Percentiles rank a stretch among this genome's conserved stretches.
Conservation (phyloP, 2,329 filamentous ascomycete genomes). For the Zymoseptoria tritici region DNA sequence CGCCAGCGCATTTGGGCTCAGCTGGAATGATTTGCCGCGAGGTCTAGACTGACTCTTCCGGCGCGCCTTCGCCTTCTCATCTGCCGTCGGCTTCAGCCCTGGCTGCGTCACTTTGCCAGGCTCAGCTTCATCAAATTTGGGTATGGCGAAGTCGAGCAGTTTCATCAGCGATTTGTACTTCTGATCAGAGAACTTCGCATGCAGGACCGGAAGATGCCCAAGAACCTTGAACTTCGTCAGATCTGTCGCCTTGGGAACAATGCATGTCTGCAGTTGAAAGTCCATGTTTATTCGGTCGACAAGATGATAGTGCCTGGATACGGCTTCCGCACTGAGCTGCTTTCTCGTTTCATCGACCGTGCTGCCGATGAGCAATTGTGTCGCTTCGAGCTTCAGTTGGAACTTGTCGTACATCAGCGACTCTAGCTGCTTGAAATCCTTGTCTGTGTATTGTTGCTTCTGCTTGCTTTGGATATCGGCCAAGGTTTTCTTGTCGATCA, state of each 20-base stretch:
- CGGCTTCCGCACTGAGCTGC: conserved; percentile 59
- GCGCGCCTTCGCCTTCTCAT: conserved; percentile 22
- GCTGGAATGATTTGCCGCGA: conserved; percentile 64
- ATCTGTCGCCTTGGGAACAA: conserved; percentile 91
- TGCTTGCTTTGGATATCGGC: conserved; percentile 88
- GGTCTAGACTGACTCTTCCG: conserved; percentile 40
- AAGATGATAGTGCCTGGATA: conserved; percentile 72
- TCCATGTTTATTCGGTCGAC: conserved; percentile 97
- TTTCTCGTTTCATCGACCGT: conserved; percentile 84
- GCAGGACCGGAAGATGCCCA: conserved; percentile 83
- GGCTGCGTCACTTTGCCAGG: conserved; percentile 19
- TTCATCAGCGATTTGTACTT: conserved; percentile 98
- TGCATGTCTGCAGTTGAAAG: conserved; percentile 92
- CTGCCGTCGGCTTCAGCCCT: conserved; percentile 26
- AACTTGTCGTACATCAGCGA: conserved; percentile 98
- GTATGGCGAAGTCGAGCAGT: conserved; percentile 89
- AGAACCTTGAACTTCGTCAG: conserved; percentile 87
- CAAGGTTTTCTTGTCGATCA: conserved; percentile 86
- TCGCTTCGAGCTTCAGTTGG: conserved; percentile 83
- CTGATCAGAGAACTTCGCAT: conserved; percentile 83
- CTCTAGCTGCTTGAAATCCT: conserved; percentile 81
- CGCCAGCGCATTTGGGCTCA: conserved; percentile 67
- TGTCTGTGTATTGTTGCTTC: conserved; percentile 74
- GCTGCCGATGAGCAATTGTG: conserved; percentile 88
- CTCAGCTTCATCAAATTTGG: conserved; percentile 55